These are phyloP conservation scores for Rhodotorula graminis DNA, from an alignment of 768 basidiomycete species.

Conservation along the genomic window DNA sequence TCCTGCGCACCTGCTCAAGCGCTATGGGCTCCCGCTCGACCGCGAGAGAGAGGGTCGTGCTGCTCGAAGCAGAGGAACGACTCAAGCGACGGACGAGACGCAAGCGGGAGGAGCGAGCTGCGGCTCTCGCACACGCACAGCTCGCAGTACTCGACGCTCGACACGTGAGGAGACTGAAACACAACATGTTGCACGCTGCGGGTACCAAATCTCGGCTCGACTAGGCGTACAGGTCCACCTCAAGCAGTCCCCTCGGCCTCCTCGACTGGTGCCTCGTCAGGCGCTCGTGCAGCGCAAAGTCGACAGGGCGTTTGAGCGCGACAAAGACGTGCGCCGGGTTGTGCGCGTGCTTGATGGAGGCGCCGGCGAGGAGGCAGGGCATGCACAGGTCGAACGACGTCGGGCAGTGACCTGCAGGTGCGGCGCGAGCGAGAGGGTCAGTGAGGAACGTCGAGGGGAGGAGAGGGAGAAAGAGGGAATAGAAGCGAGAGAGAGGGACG, in stretches of 20 bases:
- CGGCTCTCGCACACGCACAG: too few relatives aligned
- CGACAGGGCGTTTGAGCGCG: not conserved
- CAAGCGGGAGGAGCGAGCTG: too few relatives aligned
- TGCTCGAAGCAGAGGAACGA: too few relatives aligned
- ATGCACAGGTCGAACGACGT: slow-evolving; percentile 5
- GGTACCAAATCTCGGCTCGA: too few relatives aligned
- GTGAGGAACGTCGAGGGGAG: not conserved
- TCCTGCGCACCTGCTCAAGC: too few relatives aligned
- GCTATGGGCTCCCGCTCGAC: too few relatives aligned
- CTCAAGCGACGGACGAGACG: too few relatives aligned
- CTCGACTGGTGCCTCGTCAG: slow-evolving; percentile 16
- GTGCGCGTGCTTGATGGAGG: not conserved
- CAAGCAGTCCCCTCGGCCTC: slow-evolving; percentile 17
- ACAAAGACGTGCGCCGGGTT: slow-evolving; percentile 6
- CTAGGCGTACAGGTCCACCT: slow-evolving; percentile 24
- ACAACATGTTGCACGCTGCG: too few relatives aligned
- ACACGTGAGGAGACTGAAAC: too few relatives aligned
- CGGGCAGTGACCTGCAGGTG: slow-evolving; percentile 8
- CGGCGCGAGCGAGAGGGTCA: not conserved
- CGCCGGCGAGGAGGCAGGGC: not conserved
- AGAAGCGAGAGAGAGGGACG: not conserved
- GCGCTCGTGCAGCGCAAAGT: not conserved
- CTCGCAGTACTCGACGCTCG: too few relatives aligned
- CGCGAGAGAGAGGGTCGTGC: too few relatives aligned
- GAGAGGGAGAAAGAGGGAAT: not conserved